Conservation (phyloP, 2,329 filamentous ascomycete genomes). For the Trichoderma atrobrunneum region DNA sequence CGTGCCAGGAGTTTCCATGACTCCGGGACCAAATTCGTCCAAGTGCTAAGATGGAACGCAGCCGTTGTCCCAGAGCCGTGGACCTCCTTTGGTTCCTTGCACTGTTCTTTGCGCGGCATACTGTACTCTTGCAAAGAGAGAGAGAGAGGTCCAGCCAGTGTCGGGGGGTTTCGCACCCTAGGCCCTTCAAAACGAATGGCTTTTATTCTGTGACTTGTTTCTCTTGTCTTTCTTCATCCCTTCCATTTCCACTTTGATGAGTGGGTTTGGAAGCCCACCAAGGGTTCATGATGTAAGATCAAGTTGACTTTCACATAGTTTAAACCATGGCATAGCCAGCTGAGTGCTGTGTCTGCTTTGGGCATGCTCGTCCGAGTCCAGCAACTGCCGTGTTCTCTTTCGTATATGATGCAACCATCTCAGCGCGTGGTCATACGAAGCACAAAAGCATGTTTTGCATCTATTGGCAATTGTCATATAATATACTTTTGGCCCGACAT, state of each 20-base stretch:
- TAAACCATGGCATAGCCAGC: background rate
- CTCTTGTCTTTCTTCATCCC: background rate
- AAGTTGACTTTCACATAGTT: background rate
- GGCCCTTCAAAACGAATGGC: background rate
- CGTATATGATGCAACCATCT: slow-evolving; percentile 7
- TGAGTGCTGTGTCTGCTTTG: background rate
- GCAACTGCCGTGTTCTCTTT: background rate
- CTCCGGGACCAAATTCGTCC: background rate
- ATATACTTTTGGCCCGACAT: slow-evolving; percentile 3
- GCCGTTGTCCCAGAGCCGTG: slow-evolving; percentile 9
- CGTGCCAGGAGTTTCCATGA: slow-evolving; percentile 13
- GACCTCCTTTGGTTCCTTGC: background rate
- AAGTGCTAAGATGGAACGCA: background rate
- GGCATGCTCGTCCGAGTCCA: background rate
- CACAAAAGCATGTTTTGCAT: slow-evolving; percentile 10
- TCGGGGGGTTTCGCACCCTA: slow-evolving; percentile 1
- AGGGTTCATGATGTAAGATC: background rate
- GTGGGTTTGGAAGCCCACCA: background rate
- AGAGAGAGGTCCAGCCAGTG: background rate
- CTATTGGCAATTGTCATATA: background rate
- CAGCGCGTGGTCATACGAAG: background rate
- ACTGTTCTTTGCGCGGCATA: background rate
- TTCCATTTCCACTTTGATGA: background rate
- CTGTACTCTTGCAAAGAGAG: too few species aligned
- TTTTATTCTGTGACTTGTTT: background rate